Evolutionary conservation across 805 yeast genomes (phyloP).

Genomic region (Kodamaea kaohsiungensis): DNA sequence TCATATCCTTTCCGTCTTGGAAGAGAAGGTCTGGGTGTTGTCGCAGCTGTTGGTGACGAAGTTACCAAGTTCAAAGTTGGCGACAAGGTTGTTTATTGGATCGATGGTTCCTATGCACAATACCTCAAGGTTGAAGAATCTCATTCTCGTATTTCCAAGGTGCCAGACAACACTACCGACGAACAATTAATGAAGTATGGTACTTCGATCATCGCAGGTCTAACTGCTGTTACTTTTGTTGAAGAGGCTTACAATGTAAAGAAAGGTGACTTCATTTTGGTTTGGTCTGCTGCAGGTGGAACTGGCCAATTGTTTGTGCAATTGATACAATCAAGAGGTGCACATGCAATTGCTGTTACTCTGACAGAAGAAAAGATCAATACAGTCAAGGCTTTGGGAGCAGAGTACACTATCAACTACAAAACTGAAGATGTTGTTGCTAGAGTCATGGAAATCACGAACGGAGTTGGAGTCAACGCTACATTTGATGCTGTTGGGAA

Average conservation of each 20-base stretch:
- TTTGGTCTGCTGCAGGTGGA: constrained; percentile 97
- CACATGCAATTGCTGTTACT: constrained; percentile 81
- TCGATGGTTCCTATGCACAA: constrained; percentile 64
- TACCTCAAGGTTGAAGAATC: constrained; percentile 52
- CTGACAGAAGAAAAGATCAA: constrained; percentile 72
- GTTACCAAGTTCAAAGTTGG: constrained; percentile 63
- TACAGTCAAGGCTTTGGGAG: constrained; percentile 71
- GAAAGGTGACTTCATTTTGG: constrained; percentile 68
- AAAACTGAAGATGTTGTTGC: constrained; percentile 55
- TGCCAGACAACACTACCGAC: constrained; percentile 51
- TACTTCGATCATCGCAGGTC: constrained; percentile 65
- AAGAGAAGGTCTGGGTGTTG: constrained; percentile 69
- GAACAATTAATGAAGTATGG: constrained; percentile 57
- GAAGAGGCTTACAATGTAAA: constrained; percentile 66
- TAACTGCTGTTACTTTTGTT: constrained; percentile 76
- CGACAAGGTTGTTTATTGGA: constrained; percentile 65
- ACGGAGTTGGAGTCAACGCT: constrained; percentile 66
- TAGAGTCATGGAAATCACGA: constrained; percentile 59
- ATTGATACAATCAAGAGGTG: constrained; percentile 63
- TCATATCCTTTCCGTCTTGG: constrained; percentile 66
- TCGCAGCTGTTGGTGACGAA: constrained; percentile 61
- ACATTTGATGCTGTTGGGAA: constrained; percentile 78
- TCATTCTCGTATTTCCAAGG: constrained; percentile 40
- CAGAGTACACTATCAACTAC: constrained; percentile 65
- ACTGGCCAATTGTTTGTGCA: constrained; percentile 77